phyloP scores from a whole-genome alignment of 192 early-diverging fungal species.

The Coemansia reversa region DNA sequence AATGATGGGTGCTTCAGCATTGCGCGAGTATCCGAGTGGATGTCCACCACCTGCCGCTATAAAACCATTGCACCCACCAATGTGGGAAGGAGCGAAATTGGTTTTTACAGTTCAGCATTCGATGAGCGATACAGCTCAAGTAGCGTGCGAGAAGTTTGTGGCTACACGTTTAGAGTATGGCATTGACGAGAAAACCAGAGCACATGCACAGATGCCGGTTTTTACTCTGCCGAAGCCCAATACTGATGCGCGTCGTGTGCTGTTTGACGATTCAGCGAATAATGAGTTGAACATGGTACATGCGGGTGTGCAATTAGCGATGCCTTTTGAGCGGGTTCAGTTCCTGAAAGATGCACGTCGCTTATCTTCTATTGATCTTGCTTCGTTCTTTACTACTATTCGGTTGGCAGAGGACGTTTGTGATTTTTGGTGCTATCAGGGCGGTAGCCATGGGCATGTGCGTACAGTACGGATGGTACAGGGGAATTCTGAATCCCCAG shows the following conservation, averaged over 20 bases:
- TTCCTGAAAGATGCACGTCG: constrained; percentile 7
- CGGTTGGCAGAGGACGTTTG: not conserved
- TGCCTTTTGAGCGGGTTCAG: not conserved
- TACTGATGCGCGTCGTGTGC: constrained; percentile 4
- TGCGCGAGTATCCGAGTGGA: constrained; percentile 19
- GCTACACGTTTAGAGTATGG: constrained; percentile 9
- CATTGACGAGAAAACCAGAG: constrained; percentile 16
- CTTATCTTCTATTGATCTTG: constrained; percentile 1
- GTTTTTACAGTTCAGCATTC: constrained; percentile 14
- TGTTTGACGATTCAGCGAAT: constrained; percentile 19
- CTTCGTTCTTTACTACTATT: constrained; percentile 5
- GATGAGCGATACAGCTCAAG: constrained; percentile 5
- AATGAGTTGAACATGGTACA: constrained; percentile 22
- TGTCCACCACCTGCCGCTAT: constrained; percentile 21
- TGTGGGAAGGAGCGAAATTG: not conserved
- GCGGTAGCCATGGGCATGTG: not conserved
- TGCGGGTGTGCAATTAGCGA: constrained; percentile 18
- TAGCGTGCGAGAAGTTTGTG: not conserved
- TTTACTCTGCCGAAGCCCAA: constrained; percentile 19
- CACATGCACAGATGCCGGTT: constrained; percentile 14
- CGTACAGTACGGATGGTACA: constrained; percentile 17
- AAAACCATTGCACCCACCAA: constrained; percentile 18
- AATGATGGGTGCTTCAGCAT: not conserved
- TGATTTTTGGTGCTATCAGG: constrained; percentile 16
- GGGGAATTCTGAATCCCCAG: constrained; percentile 21